Percentiles rank a stretch among this genome's conserved stretches.
phyloP scores from a whole-genome alignment of 345 rosid genomes.

The Hibiscus mutabilis region DNA sequence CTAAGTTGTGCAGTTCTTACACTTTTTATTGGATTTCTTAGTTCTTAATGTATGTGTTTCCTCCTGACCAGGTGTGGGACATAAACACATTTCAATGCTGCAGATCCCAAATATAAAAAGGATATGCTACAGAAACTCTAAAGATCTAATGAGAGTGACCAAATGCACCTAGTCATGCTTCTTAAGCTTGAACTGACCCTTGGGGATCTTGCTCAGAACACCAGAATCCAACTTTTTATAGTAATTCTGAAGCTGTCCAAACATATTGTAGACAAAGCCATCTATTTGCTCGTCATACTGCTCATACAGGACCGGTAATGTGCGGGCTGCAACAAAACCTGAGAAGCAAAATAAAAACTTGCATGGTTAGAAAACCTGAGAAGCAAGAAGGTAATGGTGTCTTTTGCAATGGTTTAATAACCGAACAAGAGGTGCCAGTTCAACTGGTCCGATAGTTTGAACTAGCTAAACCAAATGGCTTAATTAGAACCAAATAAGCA shows the following conservation, averaged over 20 bases:
- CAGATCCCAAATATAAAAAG: too few species aligned
- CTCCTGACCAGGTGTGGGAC: conserved; percentile 13
- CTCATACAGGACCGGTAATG: conserved; percentile 87
- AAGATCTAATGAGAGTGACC: not conserved
- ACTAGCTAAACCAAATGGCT: too few species aligned
- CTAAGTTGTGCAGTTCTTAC: too few species aligned
- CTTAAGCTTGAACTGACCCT: conserved; percentile 54
- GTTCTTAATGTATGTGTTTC: too few species aligned
- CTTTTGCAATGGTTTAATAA: not conserved
- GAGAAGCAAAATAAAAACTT: conserved; percentile 6
- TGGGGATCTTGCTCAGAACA: conserved; percentile 64
- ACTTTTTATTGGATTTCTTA: too few species aligned
- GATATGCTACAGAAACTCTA: not conserved
- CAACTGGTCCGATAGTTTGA: too few species aligned
- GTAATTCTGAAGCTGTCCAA: conserved; percentile 52
- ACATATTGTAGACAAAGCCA: conserved; percentile 37
- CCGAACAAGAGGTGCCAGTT: not conserved
- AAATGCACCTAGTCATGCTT: conserved; percentile 43
- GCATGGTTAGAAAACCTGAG: not conserved
- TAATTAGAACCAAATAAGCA: too few species aligned
- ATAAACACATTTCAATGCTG: conserved; percentile 1
- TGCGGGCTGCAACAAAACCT: conserved; percentile 93
- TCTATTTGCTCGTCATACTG: conserved; percentile 75
- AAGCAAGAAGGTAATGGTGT: not conserved
- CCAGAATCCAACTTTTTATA: conserved; percentile 58